Base-by-base conservation (phyloP, 192 early-diverging fungal species). In the Spizellomyces sp. region DNA sequence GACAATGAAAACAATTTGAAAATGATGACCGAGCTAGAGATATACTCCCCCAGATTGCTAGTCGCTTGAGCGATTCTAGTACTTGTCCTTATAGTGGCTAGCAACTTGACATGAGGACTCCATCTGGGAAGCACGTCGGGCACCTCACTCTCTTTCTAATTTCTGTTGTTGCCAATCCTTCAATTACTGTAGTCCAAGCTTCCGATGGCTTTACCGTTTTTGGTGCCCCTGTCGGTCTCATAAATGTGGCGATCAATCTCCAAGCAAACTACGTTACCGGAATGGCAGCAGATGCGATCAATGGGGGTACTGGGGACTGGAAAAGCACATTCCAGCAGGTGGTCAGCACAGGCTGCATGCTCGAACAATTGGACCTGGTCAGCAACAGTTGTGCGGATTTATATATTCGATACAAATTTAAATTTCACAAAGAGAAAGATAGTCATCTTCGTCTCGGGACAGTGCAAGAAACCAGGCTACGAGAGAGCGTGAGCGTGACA, bases 231-330 rank as follows among this genome's bases (percentile, higher is more conserved):
- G n/a, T 56, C 22, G 54, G 54, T 22, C 54, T 56, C n/a, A 56
- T 56, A n/a, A 56, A 56, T 22, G 54, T 56, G n/a, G 54, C 22
- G n/a, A 56, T 56, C 5, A 56, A 56, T 22, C 54, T 56, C 5
- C 54, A 56, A 22, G 54, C 54, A 56, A 56, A 56, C 22, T 56
- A 56, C 22, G 54, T 22, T 56, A 6, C 54, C 54, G 54, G 54
- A 56, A 56, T 22, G 6, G 54, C 54, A 56, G 54, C 54, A 22
- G 54, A 56, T 56, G 54, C 54, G n/a, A 56, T 56, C n/a, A 7
- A 5, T 5, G 54, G 54, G n/a, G 54, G 54, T 6, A 56, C 22
- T 22, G 54, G 54, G 22, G 7, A 56, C 54, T 56, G 54, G 54
- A 5, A 56, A 56, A 56, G 5, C 7, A 56, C 22, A 4, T 56